These are phyloP conservation scores for Citrus sp. DNA, from an alignment of 345 rosid species.

Conservation along the genomic window DNA sequence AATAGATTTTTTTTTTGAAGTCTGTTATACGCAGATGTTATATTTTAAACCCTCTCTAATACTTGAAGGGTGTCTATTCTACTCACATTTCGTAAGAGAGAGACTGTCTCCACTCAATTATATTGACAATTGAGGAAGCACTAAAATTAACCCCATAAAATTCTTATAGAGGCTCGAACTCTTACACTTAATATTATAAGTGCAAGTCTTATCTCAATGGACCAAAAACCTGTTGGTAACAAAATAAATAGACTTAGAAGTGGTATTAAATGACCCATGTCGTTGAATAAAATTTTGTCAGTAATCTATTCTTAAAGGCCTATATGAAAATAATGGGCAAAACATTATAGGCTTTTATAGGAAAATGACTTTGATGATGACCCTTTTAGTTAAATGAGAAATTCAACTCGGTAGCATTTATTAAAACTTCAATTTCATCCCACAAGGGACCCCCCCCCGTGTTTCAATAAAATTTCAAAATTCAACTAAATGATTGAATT, in stretches of 20 bases:
- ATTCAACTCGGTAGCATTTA: neutral
- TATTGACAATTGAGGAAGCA: fast-evolving
- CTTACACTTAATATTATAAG: no score
- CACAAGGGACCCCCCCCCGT: no score
- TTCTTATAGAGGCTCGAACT: fast-evolving
- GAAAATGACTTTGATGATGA: conserved; percentile 8
- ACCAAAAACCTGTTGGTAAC: fast-evolving
- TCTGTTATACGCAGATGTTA: no score
- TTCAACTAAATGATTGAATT: no score
- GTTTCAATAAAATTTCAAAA: no score
- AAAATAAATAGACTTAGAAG: no score
- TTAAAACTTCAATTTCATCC: neutral
- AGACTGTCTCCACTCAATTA: no score
- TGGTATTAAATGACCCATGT: neutral
- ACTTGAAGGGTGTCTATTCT: fast-evolving
- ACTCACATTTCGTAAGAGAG: fast-evolving
- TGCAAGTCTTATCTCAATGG: fast-evolving
- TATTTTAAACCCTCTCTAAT: no score
- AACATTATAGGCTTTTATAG: neutral
- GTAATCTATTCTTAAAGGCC: neutral
- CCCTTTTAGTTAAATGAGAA: neutral
- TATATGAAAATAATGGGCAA: neutral
- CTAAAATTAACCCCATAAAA: no score
- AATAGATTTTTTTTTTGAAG: neutral
- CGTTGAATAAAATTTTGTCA: neutral